Conservation (phyloP, 306 rosid species). For the Prunus campanulata region DNA sequence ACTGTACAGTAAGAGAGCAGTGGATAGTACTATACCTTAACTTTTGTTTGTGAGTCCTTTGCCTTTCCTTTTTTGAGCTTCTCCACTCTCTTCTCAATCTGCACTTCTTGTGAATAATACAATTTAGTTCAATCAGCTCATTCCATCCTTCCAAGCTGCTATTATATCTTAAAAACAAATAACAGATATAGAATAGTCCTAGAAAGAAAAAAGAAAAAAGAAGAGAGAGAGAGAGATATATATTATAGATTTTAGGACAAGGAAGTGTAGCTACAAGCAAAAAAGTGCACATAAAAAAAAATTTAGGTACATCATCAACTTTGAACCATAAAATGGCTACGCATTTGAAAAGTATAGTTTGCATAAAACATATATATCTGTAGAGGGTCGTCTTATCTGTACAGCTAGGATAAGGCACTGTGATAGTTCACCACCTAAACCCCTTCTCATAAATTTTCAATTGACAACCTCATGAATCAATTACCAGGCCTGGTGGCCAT, state of each 20-base stretch:
- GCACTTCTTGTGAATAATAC: conserved; percentile 60
- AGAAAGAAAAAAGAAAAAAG: not conserved
- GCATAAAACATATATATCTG: not conserved
- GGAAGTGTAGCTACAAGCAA: not conserved
- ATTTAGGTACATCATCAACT: not conserved
- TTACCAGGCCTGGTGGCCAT: not conserved
- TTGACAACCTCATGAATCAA: not conserved
- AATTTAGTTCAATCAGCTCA: conserved; percentile 51
- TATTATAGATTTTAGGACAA: not conserved
- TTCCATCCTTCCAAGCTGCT: conserved; percentile 22
- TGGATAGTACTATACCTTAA: conserved; percentile 49
- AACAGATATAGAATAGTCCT: not conserved
- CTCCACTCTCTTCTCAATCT: conserved; percentile 95
- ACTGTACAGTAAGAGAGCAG: not conserved
- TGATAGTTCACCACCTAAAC: conserved; percentile 2
- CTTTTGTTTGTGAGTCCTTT: conserved; percentile 73
- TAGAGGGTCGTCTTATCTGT: not conserved
- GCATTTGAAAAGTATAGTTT: not conserved
- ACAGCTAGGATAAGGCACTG: not conserved
- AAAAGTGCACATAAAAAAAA: not conserved
- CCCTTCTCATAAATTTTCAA: not conserved
- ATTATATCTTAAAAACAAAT: not conserved
- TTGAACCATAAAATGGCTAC: not conserved
- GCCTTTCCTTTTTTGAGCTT: conserved; percentile 89
- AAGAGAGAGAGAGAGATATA: not conserved